Evolutionary conservation across 257 asterid genomes (phyloP).

Genomic region (Nicotiana tabacum): DNA sequence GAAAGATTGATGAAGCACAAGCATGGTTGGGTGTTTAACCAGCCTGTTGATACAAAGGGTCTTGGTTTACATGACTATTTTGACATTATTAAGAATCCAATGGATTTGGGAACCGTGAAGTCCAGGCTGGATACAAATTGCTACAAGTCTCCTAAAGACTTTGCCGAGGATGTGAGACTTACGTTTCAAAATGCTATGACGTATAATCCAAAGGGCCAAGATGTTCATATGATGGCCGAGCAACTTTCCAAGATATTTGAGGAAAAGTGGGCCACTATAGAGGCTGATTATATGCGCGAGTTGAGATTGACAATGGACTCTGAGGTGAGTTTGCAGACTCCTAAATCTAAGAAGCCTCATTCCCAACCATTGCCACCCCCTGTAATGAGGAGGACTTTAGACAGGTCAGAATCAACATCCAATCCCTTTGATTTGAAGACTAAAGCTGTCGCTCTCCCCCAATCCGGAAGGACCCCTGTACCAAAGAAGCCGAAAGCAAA

Average conservation of each 20-base stretch:
- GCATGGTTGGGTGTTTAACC: conserved; percentile 85
- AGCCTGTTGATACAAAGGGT: conserved; percentile 66
- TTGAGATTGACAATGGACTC: conserved; percentile 33
- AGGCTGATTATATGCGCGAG: conserved; percentile 49
- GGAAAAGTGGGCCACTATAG: conserved; percentile 60
- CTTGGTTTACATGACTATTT: conserved; percentile 82
- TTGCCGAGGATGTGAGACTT: conserved; percentile 80
- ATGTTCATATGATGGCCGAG: conserved; percentile 82
- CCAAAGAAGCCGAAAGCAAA: conserved; percentile 89
- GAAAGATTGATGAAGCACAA: conserved; percentile 91
- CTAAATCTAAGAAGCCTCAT: conserved; percentile 49
- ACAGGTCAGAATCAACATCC: conserved; percentile 35
- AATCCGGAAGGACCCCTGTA: conserved; percentile 39
- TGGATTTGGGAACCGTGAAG: conserved; percentile 82
- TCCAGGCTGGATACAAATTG: conserved; percentile 46
- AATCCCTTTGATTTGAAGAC: conserved; percentile 32
- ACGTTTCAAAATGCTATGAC: conserved; percentile 77
- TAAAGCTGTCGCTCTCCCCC: conserved; percentile 29
- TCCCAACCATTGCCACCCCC: conserved; percentile 26
- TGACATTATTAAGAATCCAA: conserved; percentile 62
- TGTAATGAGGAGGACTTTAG: conserved; percentile 29
- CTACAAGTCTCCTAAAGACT: conserved; percentile 72
- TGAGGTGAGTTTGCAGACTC: conserved; percentile 45
- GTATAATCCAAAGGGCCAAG: conserved; percentile 79
- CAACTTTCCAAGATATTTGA: conserved; percentile 56